A percentile compares a stretch with the other conserved stretches of the same genome.
Evolutionary conservation across 129 eudicot species (phyloP).

Genomic region (carrot (Daucus carota)): DH1_v3.0 NC_030381.2:46560001-46560500

Average conservation of each 20-base stretch:
- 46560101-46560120: background rate
- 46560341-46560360: background rate
- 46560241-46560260: background rate
- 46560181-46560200: background rate
- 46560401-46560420: background rate
- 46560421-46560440: background rate
- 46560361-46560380: background rate
- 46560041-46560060: background rate
- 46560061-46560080: no score
- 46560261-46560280: background rate
- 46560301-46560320: background rate
- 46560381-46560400: background rate
- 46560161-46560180: background rate
- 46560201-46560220: background rate
- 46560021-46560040: no score
- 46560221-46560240: background rate
- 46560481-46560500: constrained; percentile 5
- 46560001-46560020: no score
- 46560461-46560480: background rate
- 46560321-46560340: background rate
- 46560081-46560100: background rate
- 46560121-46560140: background rate
- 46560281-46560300: background rate
- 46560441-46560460: background rate
- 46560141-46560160: background rate